These are phyloP conservation scores for Geotrichum cucujoidarum DNA, from an alignment of 1,139 yeast species.

Conservation along the genomic window DNA sequence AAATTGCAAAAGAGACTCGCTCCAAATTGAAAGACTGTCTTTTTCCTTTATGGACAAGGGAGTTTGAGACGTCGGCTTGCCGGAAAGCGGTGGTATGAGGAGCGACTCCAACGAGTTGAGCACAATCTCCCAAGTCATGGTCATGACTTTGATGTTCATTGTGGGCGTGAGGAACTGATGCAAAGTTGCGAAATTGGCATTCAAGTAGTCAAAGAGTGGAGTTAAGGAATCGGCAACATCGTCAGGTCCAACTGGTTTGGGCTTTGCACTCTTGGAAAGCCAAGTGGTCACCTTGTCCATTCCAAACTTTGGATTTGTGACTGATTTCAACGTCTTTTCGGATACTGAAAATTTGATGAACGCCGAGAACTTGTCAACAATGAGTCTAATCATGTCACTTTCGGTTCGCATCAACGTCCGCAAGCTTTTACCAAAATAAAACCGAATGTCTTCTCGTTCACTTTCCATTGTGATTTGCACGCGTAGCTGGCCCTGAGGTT, in stretches of 20 bases:
- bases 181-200: slow-evolving; percentile 60
- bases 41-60: slow-evolving; percentile 58
- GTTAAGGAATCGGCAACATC: slow-evolving; percentile 63
- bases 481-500: slow-evolving; percentile 60
- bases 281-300: slow-evolving; percentile 49
- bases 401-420: slow-evolving; percentile 58
- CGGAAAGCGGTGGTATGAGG: slow-evolving; percentile 64
- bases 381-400: slow-evolving; percentile 58
- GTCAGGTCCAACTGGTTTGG: slow-evolving; percentile 39
- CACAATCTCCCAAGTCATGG: slow-evolving; percentile 70
- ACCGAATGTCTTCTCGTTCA: slow-evolving; percentile 71
- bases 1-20: slow-evolving; percentile 60
- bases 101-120: slow-evolving; percentile 60
- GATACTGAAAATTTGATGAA: slow-evolving; percentile 47
- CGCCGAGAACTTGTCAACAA: slow-evolving; percentile 57
- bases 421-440: slow-evolving; percentile 72
- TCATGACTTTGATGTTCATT: slow-evolving; percentile 61
- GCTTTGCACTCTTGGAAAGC: slow-evolving; percentile 39
- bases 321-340: slow-evolving; percentile 29
- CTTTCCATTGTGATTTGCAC: slow-evolving; percentile 71
- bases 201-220: slow-evolving; percentile 72
- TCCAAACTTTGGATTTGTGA: slow-evolving; percentile 37
- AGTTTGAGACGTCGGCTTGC: slow-evolving; percentile 47
- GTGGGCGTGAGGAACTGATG: slow-evolving; percentile 60
- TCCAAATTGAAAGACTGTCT: slow-evolving; percentile 70